These are phyloP conservation scores for Leccinum barrowsii DNA, from an alignment of 768 basidiomycete genomes.

Conservation along the genomic window DNA sequence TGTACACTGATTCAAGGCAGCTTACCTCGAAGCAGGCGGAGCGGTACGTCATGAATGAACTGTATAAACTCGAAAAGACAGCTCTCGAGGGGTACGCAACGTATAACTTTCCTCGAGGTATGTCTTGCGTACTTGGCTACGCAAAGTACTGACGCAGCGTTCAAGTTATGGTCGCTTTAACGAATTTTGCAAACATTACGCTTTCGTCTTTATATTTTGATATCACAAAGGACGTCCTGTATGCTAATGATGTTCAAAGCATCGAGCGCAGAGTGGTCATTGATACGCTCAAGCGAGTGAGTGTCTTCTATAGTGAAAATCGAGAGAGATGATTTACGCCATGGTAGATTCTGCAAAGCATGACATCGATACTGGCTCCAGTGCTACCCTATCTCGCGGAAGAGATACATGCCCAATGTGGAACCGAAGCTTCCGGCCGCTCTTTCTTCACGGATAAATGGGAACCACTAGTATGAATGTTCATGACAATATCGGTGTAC, in stretches of 20 bases:
- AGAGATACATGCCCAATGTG: conserved; percentile 57
- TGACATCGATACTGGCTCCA: conserved; percentile 74
- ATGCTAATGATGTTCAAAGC: conserved; percentile 57
- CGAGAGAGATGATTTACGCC: background rate
- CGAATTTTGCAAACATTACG: conserved; percentile 76
- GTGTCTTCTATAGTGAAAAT: conserved; percentile 2
- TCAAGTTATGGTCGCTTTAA: conserved; percentile 67
- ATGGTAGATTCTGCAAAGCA: conserved; percentile 57
- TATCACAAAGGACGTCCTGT: conserved; percentile 85
- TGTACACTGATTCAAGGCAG: background rate
- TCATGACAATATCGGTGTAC: background rate
- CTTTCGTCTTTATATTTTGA: conserved; percentile 92
- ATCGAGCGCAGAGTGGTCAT: conserved; percentile 60
- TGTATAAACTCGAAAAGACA: conserved; percentile 65
- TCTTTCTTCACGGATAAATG: conserved; percentile 78
- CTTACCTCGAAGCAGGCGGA: conserved; percentile 55
- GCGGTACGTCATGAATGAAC: conserved; percentile 80
- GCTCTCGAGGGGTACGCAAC: conserved; percentile 64
- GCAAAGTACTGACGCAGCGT: background rate
- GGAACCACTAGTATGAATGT: conserved; percentile 56
- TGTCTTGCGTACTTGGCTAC: background rate
- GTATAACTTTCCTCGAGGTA: conserved; percentile 85
- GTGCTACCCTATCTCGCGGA: conserved; percentile 89
- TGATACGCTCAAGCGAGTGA: conserved; percentile 68
- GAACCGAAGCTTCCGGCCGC: conserved; percentile 13